Percentiles rank a stretch among this genome's conserved stretches.
Evolutionary conservation across 495 filamentous ascomycete genomes (phyloP).

Genomic region (Penicillium turbatum): DNA sequence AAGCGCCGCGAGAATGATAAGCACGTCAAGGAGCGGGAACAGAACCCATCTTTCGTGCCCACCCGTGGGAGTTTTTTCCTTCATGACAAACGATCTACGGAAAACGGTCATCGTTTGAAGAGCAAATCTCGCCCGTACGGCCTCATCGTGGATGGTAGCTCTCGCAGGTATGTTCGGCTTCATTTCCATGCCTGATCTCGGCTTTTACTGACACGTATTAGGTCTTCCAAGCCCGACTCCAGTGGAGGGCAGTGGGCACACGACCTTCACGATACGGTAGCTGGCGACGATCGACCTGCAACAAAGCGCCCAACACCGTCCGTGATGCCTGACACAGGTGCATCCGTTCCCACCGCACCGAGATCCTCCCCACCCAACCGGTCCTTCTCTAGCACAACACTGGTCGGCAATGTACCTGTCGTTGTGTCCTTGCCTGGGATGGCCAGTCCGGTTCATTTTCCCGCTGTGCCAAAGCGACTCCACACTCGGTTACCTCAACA

Average conservation of each 20-base stretch:
- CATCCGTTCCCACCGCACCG: conserved; percentile 41
- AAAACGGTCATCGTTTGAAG: conserved; percentile 52
- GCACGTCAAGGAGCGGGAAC: conserved; percentile 78
- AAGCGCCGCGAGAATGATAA: conserved; percentile 86
- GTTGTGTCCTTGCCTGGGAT: conserved; percentile 74
- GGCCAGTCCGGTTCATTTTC: conserved; percentile 63
- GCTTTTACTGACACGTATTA: conserved; percentile 39
- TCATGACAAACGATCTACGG: conserved; percentile 83
- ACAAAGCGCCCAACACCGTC: conserved; percentile 19
- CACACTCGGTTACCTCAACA: conserved; percentile 94
- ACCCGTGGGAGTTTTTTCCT: conserved; percentile 95
- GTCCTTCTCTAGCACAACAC: conserved; percentile 59
- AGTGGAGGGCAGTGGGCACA: conserved; percentile 86
- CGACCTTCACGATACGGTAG: conserved; percentile 87
- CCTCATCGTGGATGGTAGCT: conserved; percentile 47
- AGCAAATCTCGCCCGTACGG: conserved; percentile 43
- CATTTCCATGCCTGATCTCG: not conserved
- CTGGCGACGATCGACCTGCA: conserved; percentile 40
- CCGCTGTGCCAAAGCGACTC: conserved; percentile 70
- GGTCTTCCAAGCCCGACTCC: conserved; percentile 67
- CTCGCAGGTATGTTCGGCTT: conserved; percentile 32
- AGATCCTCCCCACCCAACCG: conserved; percentile 56
- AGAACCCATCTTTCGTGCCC: conserved; percentile 90
- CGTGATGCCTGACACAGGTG: conserved; percentile 22
- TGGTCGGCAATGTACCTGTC: conserved; percentile 76